Conservation (phyloP, 169 alveolate genomes). For the Fabrea salina region DNA sequence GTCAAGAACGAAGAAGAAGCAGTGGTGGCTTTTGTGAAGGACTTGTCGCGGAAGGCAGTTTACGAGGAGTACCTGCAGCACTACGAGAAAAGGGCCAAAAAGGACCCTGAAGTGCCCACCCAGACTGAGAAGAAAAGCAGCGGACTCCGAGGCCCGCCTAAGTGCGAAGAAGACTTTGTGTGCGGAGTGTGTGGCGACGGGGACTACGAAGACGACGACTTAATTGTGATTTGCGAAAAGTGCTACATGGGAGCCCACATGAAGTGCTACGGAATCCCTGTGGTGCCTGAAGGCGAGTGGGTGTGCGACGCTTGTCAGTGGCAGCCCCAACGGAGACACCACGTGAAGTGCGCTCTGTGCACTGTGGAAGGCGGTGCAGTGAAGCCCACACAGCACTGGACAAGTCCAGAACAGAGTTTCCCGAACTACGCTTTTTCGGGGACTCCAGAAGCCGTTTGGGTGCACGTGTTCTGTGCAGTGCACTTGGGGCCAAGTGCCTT, state of each 20-base stretch:
- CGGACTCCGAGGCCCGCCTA: neutral
- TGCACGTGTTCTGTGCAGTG: slow-evolving; percentile 11
- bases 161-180: slow-evolving; percentile 44
- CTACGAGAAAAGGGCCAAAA: neutral
- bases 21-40: neutral
- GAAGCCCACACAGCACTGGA: slow-evolving; percentile 48
- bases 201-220: slow-evolving; percentile 63
- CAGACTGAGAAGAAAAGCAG: neutral
- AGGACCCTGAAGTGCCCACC: neutral
- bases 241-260: slow-evolving; percentile 60
- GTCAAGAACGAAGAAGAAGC: neutral
- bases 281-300: slow-evolving; percentile 60
- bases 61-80: neutral
- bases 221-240: slow-evolving; percentile 51
- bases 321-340: slow-evolving; percentile 26
- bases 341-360: slow-evolving; percentile 48
- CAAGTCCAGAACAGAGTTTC: neutral
- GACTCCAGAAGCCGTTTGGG: neutral
- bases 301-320: slow-evolving; percentile 55
- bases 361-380: slow-evolving; percentile 55
- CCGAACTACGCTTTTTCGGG: neutral
- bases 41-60: neutral
- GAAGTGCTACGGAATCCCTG: slow-evolving; percentile 56
- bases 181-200: slow-evolving; percentile 65
- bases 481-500: neutral